phyloP scores from a whole-genome alignment of 345 rosid genomes.

The Adansonia digitata region DNA sequence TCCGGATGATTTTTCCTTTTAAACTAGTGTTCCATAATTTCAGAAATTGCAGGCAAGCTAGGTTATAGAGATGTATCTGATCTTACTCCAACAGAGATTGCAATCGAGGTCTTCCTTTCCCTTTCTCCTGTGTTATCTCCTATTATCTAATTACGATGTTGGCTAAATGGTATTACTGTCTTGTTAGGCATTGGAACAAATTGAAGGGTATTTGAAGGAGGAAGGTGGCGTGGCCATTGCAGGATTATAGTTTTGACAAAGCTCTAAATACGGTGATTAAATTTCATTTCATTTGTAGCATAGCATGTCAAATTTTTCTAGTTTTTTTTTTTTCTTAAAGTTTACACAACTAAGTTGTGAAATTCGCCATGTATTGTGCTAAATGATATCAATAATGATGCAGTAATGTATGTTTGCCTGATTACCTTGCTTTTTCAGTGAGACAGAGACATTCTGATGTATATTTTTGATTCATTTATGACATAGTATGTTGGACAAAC shows the following conservation, averaged over 20 bases:
- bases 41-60: constrained; percentile 77
- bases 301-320: constrained; percentile 1
- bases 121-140: constrained; percentile 3
- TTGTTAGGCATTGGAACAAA: constrained; percentile 53
- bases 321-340: not conserved
- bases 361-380: not conserved
- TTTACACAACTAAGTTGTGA: not conserved
- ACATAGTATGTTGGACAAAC: no score
- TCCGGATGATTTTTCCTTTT: not conserved
- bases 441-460: no score
- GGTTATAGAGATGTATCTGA: constrained; percentile 57
- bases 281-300: not conserved
- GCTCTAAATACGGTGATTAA: constrained; percentile 4
- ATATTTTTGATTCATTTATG: no score
- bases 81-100: constrained; percentile 67
- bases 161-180: constrained; percentile 4
- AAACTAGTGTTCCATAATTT: not conserved
- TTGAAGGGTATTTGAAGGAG: constrained; percentile 34
- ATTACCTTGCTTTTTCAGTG: no score
- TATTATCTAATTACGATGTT: not conserved
- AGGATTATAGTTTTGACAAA: constrained; percentile 10
- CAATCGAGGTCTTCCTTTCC: constrained; percentile 58
- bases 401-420: not conserved
- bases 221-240: constrained; percentile 24
- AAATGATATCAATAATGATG: not conserved